Base-by-base conservation (phyloP, 1,284 basidiomycete species). In the Papiliotrema flavescens region DNA sequence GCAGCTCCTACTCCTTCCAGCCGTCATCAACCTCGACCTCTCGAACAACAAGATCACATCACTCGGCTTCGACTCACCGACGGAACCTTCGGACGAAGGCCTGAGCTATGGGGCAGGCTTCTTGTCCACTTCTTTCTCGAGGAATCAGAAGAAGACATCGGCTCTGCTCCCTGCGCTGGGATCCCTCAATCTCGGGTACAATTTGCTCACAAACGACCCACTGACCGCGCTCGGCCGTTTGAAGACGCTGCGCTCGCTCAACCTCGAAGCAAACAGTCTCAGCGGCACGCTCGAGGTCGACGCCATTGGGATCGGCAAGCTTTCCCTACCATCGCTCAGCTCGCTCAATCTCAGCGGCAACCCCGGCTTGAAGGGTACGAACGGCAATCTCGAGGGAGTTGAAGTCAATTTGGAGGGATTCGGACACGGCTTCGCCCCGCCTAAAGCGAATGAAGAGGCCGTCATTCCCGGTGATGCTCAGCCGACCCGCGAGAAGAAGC, bases 71-170 rank as follows among this genome's bases (percentile, higher is more conserved):
- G 49, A 61, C 2, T 53, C 57, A 6, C 73, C 74, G 1, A 54
- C 70, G 43, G 63, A 62, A 26, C 73, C 75, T 3, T 67, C 69
- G 3, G 66, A 71, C 36, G 70, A 71, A 36, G 67, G 73, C 4
- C 53, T 73, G 32, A 56, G 61, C 17, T 75, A 75, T 55, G 73
- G 73, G 40, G 60, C 65, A 2, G 73, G 73, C 5, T 75, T 75
- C 62, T 62, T 75, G 26, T 61, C 67, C 14, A 70, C 70, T 1
- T 60, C 65, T 1, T 72, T 75, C 56, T 66, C 67, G 22, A 65
- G 74, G 8, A 57, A 58, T 5, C 51, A 61, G 22, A 59, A 61
- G 14, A 65, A 56, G 24, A 47, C 60, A 8, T 48, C 60, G 28
- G 53, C 56, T 4, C 54, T 70, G 19, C 61, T 68, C 32, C 72